Percentiles rank a stretch among this genome's conserved stretches.
Conservation (phyloP, 805 yeast species). For the Schizosaccharomyces cryophilus region DNA sequence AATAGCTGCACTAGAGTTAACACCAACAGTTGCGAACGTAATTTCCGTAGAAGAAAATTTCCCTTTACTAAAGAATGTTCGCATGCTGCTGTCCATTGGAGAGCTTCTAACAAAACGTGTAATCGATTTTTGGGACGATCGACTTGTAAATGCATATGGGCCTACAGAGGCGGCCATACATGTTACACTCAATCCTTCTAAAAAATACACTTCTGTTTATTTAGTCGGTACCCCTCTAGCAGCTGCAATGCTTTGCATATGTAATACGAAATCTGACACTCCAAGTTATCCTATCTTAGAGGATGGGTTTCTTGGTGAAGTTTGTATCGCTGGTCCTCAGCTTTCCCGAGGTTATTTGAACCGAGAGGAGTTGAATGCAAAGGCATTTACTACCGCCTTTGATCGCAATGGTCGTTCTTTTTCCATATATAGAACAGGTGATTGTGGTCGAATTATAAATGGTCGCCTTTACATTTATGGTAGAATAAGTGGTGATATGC, state of each 20-base stretch:
- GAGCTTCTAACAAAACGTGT: slow-evolving; percentile 9
- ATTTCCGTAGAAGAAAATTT: slow-evolving; percentile 5
- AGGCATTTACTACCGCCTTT: not conserved
- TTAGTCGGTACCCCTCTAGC: not conserved
- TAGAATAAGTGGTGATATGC: slow-evolving; percentile 8
- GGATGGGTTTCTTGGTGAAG: slow-evolving; percentile 11
- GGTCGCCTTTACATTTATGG: not conserved
- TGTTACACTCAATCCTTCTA: slow-evolving; percentile 4
- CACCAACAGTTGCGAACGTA: slow-evolving; percentile 11
- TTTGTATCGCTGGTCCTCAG: slow-evolving; percentile 12
- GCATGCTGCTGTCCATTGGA: slow-evolving; percentile 9
- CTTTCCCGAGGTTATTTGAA: slow-evolving; percentile 12
- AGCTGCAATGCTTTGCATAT: slow-evolving; percentile 2
- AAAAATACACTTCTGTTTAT: not conserved
- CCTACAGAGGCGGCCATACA: slow-evolving; percentile 12
- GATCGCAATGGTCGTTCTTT: not conserved
- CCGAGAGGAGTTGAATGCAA: slow-evolving; percentile 9
- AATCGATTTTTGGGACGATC: slow-evolving; percentile 7
- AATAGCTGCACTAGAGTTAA: slow-evolving; percentile 9
- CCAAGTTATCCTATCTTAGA: slow-evolving; percentile 6
- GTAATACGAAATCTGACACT: not conserved
- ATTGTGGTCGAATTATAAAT: slow-evolving; percentile 9
- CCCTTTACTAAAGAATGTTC: not conserved
- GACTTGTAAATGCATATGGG: slow-evolving; percentile 10
- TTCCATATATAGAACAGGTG: slow-evolving; percentile 12